Evolutionary conservation across 495 filamentous ascomycete genomes (phyloP).

Genomic region (Bombardia bombarda): DNA sequence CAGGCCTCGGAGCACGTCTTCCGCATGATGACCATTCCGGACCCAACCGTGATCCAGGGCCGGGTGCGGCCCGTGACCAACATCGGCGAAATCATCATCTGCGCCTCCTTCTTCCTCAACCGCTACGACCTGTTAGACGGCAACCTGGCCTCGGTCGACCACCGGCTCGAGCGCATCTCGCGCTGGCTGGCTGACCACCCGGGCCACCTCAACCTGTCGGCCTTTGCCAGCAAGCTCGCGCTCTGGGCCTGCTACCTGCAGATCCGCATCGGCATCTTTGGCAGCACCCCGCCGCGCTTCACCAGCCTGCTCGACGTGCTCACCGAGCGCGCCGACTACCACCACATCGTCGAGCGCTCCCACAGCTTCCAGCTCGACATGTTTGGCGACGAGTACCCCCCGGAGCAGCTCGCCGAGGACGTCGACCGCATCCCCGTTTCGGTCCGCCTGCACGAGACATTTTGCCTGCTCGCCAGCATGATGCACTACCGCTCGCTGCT

Average conservation of each 20-base stretch:
- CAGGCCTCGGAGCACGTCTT: conserved; percentile 8
- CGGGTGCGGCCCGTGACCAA: conserved; percentile 6
- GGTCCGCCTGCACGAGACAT: conserved; percentile 14
- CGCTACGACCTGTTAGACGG: conserved; percentile 10
- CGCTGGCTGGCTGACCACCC: conserved; percentile 8
- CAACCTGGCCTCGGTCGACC: conserved; percentile 2
- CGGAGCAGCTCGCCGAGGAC: conserved; percentile 11
- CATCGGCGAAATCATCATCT: conserved; percentile 12
- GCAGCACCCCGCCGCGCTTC: conserved; percentile 1
- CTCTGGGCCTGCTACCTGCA: conserved; percentile 16
- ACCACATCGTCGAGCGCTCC: conserved; percentile 9
- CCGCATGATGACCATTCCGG: conserved; percentile 5
- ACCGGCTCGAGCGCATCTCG: conserved; percentile 8
- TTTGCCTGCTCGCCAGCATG: conserved; percentile 13
- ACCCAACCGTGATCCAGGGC: conserved; percentile 6
- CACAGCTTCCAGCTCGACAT: conserved; percentile 10
- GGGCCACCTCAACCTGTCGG: conserved; percentile 6
- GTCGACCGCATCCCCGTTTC: conserved; percentile 10
- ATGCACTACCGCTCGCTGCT: conserved; percentile 10
- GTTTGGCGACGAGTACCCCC: conserved; percentile 13
- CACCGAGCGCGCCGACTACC: conserved; percentile 4
- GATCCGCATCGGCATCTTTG: conserved; percentile 15
- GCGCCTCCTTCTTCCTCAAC: conserved; percentile 13
- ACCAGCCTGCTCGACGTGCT: conserved; percentile 12
- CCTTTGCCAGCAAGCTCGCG: conserved; percentile 15